These are phyloP conservation scores for Sherardia arvensis DNA, from an alignment of 257 asterid genomes.

Conservation along the genomic window DNA sequence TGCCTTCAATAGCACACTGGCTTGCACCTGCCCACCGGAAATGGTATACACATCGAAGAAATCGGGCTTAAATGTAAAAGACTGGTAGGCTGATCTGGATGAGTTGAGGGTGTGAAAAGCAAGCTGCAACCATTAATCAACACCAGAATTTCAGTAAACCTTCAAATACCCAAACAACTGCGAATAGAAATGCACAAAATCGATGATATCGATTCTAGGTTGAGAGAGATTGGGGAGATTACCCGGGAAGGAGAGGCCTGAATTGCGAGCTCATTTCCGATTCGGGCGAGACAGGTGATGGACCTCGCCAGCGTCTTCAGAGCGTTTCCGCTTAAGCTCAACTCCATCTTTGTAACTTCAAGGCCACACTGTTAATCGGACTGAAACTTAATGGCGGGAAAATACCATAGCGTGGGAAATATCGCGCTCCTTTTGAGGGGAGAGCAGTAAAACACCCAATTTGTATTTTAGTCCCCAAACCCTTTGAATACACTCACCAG, in stretches of 20 bases:
- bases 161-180: not conserved
- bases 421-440: not conserved
- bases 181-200: not conserved
- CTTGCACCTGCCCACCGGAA: slow-evolving; percentile 48
- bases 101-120: slow-evolving; percentile 68
- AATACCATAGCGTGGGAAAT: not conserved
- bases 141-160: not conserved
- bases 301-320: slow-evolving; percentile 80
- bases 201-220: not conserved
- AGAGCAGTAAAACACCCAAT: not conserved
- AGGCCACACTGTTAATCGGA: not conserved
- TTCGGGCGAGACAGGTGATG: slow-evolving; percentile 83
- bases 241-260: slow-evolving; percentile 80
- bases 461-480: not conserved
- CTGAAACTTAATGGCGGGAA: not conserved
- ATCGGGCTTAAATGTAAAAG: slow-evolving; percentile 65
- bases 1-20: slow-evolving; percentile 87
- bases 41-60: slow-evolving; percentile 64
- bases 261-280: slow-evolving; percentile 81
- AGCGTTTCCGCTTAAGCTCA: slow-evolving; percentile 69
- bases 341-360: slow-evolving; percentile 42
- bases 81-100: slow-evolving; percentile 85
- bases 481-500: too few relatives aligned
- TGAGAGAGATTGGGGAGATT: not conserved
- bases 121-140: slow-evolving; percentile 40